These are phyloP conservation scores for Ogataea parapolymorpha DNA, from an alignment of 805 yeast species.

Conservation along the genomic window DNA sequence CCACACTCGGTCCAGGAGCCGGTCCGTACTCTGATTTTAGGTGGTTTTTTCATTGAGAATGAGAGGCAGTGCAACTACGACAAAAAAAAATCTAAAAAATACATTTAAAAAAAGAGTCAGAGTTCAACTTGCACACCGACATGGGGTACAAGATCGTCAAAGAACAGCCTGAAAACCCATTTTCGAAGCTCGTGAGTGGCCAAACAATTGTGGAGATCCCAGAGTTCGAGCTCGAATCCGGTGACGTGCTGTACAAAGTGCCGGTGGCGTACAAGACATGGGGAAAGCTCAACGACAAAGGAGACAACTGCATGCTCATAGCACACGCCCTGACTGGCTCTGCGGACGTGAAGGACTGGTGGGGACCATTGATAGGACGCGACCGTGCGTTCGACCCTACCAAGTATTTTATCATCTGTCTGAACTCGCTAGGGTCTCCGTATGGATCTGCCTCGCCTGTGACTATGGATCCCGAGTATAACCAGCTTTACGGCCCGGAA, in stretches of 20 bases:
- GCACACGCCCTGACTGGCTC: conserved; percentile 97
- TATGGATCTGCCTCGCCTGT: conserved; percentile 95
- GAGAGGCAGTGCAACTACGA: conserved; percentile 12
- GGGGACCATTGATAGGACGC: conserved; percentile 93
- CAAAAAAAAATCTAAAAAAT: conserved; percentile 2
- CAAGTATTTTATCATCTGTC: conserved; percentile 78
- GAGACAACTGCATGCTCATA: conserved; percentile 80
- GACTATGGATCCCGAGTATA: conserved; percentile 72
- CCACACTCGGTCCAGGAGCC: conserved; percentile 2
- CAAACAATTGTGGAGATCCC: conserved; percentile 83
- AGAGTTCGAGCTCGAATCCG: conserved; percentile 72
- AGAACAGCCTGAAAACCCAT: conserved; percentile 61
- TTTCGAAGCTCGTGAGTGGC: conserved; percentile 62
- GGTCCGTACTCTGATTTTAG: conserved; percentile 1
- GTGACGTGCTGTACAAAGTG: conserved; percentile 64
- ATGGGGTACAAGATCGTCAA: conserved; percentile 38
- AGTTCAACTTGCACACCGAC: no score
- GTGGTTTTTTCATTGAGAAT: background rate
- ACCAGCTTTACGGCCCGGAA: conserved; percentile 83
- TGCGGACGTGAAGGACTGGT: conserved; percentile 95
- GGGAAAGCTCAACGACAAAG: conserved; percentile 74
- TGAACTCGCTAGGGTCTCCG: conserved; percentile 94
- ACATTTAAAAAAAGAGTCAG: conserved; percentile 1
- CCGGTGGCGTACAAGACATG: conserved; percentile 96
- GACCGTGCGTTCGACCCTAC: conserved; percentile 89